Base-by-base conservation (phyloP, 345 rosid genomes). In the Carallia pectinifolia region DNA sequence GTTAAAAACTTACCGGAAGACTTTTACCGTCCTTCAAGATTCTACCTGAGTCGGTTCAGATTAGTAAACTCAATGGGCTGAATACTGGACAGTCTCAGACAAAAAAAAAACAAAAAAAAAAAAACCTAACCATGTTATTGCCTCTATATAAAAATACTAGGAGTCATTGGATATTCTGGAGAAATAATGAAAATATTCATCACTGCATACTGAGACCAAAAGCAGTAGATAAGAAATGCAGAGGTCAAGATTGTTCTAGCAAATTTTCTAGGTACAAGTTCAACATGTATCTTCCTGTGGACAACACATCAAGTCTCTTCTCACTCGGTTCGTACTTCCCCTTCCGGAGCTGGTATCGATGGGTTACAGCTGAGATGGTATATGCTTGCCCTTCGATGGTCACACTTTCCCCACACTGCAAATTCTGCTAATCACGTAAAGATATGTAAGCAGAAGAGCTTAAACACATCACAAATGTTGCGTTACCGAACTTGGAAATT, bases 321-420 rank as follows among this genome's bases (percentile, higher is more conserved):
- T 94, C 96, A 29, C 88, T 82, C 1, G 88, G 92, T 72, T 91
- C 92, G 6, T 94, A 88, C 76, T 86, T 94, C 29, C 96, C 98
- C 81, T 90, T 94, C 30, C 96, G 87, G 55, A 91, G 95, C 78
- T 90, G 95, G 81, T 91, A 94, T 2, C 97, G 88, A 47, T 94
- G 87, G 66, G 95, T 90, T 65, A 91, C 96, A 0, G 95, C 86
- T 0, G 93, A 85, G 64, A 94, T 83, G 8, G 90, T 94, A 39
- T 94, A 91, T 6, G 88, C 77, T 61, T 84, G 96, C 38, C 96
- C 98, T 85, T 91, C 92, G 0, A 91, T 90, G 16, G 89, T 91
- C 74, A 91, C 97, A 33, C 90, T 88, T 77, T 90, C 93, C 55
- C 97, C 98, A 23, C 96, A 84, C 63, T 91, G 96, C 86, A 91